Evolutionary conservation across 495 filamentous ascomycete genomes (phyloP).

Genomic region (Xylaria castorea): DNA sequence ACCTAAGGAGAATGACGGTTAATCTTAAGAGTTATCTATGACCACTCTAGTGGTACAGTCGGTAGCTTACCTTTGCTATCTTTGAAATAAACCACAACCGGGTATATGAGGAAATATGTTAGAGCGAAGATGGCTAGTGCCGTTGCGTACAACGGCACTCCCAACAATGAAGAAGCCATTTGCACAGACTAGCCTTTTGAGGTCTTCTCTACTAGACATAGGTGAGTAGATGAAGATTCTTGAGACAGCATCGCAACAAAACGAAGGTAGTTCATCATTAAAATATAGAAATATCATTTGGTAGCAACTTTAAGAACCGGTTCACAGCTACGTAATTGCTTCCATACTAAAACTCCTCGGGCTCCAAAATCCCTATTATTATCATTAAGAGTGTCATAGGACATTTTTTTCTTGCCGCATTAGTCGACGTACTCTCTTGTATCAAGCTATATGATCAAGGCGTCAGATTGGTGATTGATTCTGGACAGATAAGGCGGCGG

Average conservation of each 20-base stretch:
- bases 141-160: not conserved
- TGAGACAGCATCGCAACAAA: not conserved
- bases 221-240: not conserved
- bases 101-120: constrained; percentile 1
- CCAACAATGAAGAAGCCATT: not conserved
- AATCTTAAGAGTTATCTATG: not conserved
- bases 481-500: not conserved
- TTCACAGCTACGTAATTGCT: not conserved
- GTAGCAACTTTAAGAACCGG: not conserved
- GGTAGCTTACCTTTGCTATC: not conserved
- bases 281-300: not conserved
- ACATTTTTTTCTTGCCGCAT: not conserved
- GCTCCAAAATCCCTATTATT: not conserved
- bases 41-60: not conserved
- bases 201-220: not conserved
- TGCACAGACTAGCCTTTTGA: not conserved
- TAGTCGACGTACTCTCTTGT: not conserved
- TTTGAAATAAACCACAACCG: constrained; percentile 8
- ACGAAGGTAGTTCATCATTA: not conserved
- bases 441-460: not conserved
- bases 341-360: not conserved
- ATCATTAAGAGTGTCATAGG: not conserved
- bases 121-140: not conserved
- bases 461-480: not conserved
- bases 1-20: not conserved